phyloP scores from a whole-genome alignment of 306 rosid genomes.

The Acacia confusa region DNA sequence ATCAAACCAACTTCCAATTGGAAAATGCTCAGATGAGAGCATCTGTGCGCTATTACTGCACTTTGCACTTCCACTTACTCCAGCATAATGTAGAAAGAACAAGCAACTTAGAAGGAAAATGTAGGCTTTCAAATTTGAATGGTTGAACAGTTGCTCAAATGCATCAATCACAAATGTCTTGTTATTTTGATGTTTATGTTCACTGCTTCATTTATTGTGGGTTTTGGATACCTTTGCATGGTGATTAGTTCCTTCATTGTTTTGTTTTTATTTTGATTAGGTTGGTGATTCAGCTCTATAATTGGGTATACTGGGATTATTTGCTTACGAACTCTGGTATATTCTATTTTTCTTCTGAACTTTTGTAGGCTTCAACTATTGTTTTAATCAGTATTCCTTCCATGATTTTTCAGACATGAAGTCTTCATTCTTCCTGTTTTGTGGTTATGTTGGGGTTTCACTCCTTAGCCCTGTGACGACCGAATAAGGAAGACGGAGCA shows the following conservation, averaged over 20 bases:
- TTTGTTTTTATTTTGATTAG: constrained; percentile 46
- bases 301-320: constrained; percentile 82
- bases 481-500: too few species aligned
- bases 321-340: constrained; percentile 81
- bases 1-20: not conserved
- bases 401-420: constrained; percentile 70
- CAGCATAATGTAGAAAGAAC: not conserved
- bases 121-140: constrained; percentile 20
- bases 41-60: not conserved
- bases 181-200: not conserved
- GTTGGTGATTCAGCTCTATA: constrained; percentile 91
- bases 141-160: constrained; percentile 15
- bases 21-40: constrained; percentile 23
- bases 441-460: constrained; percentile 84
- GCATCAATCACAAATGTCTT: not conserved
- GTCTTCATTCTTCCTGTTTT: constrained; percentile 85
- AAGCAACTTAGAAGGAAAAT: not conserved
- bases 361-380: not conserved
- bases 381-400: constrained; percentile 28
- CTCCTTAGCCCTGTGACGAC: constrained; percentile 54
- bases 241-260: constrained; percentile 20
- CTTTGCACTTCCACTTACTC: not conserved
- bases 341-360: constrained; percentile 10
- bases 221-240: constrained; percentile 24
- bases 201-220: not conserved